A percentile compares a stretch with the other conserved stretches of the same genome.
These are phyloP conservation scores for Chaetoscypha palmicola DNA, from an alignment of 2,329 filamentous ascomycete species.

Conservation along the genomic window DNA sequence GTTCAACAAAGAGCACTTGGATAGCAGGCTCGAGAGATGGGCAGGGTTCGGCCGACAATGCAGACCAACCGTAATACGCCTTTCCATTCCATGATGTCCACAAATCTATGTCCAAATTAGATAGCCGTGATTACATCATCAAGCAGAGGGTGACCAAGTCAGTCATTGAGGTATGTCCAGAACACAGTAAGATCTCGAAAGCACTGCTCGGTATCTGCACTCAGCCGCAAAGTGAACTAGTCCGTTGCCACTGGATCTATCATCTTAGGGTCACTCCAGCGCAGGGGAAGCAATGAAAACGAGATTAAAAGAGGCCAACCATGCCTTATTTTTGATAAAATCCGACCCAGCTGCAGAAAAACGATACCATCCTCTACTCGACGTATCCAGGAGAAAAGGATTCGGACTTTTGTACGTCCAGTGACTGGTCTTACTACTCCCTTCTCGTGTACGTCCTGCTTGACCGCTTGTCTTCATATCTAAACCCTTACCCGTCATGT, in stretches of 20 bases:
- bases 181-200: conserved; percentile 2
- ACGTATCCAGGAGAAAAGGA: neutral
- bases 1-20: too few relatives aligned
- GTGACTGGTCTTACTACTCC: neutral
- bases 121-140: neutral
- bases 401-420: neutral
- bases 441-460: neutral
- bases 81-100: too few relatives aligned
- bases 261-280: neutral
- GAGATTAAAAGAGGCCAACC: neutral
- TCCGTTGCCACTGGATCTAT: neutral
- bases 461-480: neutral
- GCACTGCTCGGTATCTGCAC: neutral
- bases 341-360: neutral
- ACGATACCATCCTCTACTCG: neutral
- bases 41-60: too few relatives aligned
- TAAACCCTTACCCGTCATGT: neutral
- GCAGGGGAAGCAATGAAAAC: too few relatives aligned
- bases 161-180: neutral
- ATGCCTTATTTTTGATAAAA: neutral
- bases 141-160: neutral
- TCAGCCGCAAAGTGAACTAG: conserved; percentile 1
- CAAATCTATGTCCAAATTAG: neutral
- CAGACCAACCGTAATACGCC: too few relatives aligned
- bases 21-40: too few relatives aligned